Percentiles rank a stretch among this genome's conserved stretches.
Evolutionary conservation across 768 basidiomycete genomes (phyloP).

Genomic region (Mycena alexandri): DNA sequence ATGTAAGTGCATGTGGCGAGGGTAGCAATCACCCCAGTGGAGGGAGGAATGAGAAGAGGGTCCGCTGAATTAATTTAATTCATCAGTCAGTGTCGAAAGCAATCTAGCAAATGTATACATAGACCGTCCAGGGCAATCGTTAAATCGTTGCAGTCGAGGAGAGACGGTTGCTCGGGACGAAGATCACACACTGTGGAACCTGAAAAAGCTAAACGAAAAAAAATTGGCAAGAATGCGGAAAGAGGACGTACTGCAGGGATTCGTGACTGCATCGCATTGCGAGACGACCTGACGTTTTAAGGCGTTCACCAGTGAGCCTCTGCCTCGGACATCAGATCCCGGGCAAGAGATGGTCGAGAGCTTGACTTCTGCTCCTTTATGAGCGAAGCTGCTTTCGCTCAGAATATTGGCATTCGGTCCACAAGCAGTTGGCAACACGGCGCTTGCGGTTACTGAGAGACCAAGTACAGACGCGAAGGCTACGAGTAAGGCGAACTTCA

Average conservation of each 20-base stretch:
- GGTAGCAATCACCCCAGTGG: constrained; percentile 7
- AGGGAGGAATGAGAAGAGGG: constrained; percentile 11
- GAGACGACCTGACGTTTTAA: constrained; percentile 12
- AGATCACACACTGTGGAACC: not conserved
- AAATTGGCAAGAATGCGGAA: constrained; percentile 13
- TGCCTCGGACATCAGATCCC: constrained; percentile 16
- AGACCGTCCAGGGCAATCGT: constrained; percentile 13
- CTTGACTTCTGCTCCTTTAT: constrained; percentile 19
- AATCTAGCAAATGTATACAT: constrained; percentile 6
- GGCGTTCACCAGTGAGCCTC: constrained; percentile 11
- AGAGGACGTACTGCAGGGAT: constrained; percentile 12
- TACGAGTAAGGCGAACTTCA: constrained; percentile 8
- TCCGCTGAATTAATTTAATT: constrained; percentile 11
- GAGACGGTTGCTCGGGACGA: constrained; percentile 8
- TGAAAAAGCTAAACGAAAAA: constrained; percentile 18
- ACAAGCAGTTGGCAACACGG: constrained; percentile 14
- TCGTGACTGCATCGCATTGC: constrained; percentile 11
- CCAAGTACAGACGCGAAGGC: constrained; percentile 12
- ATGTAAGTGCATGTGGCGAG: constrained; percentile 18
- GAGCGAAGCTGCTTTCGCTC: constrained; percentile 18
- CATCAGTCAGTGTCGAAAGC: constrained; percentile 15
- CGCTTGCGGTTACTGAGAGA: constrained; percentile 13
- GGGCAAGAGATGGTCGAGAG: constrained; percentile 16
- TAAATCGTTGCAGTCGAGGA: constrained; percentile 15
- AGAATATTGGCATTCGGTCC: constrained; percentile 17